Percentiles rank a stretch among this genome's conserved stretches.
Conservation (phyloP, 768 basidiomycete genomes). For the Mycena alexandri region DNA sequence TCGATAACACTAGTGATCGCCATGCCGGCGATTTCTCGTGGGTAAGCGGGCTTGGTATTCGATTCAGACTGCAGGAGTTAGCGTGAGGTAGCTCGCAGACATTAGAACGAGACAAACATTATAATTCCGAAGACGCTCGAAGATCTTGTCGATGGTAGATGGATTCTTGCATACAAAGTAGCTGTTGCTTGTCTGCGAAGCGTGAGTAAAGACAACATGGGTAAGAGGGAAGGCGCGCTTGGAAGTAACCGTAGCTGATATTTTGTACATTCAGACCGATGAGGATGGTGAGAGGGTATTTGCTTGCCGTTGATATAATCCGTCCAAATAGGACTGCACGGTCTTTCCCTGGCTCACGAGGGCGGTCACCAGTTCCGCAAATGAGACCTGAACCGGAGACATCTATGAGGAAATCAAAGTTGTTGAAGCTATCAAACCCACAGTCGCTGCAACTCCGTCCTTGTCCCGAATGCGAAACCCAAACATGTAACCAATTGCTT, state of each 20-base stretch:
- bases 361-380: constrained; percentile 73
- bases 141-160: constrained; percentile 75
- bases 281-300: neutral
- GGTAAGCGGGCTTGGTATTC: constrained; percentile 60
- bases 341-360: constrained; percentile 67
- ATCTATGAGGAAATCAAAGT: neutral
- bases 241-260: constrained; percentile 80
- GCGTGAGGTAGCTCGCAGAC: constrained; percentile 17
- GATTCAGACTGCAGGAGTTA: constrained; percentile 33
- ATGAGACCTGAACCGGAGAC: constrained; percentile 62
- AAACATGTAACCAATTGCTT: constrained; percentile 94
- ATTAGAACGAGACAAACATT: constrained; percentile 48
- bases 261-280: constrained; percentile 13
- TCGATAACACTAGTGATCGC: constrained; percentile 76
- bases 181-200: constrained; percentile 79
- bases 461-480: constrained; percentile 85
- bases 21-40: constrained; percentile 70
- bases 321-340: constrained; percentile 68
- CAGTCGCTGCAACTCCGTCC: constrained; percentile 88
- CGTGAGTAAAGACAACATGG: constrained; percentile 5
- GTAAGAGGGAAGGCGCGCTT: constrained; percentile 55
- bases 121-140: constrained; percentile 72
- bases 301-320: constrained; percentile 69
- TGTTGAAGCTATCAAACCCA: constrained; percentile 47
- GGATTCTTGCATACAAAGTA: constrained; percentile 85